Base-by-base conservation (phyloP, 352 stramenopile species). In the Phytophthora vignae region DNA sequence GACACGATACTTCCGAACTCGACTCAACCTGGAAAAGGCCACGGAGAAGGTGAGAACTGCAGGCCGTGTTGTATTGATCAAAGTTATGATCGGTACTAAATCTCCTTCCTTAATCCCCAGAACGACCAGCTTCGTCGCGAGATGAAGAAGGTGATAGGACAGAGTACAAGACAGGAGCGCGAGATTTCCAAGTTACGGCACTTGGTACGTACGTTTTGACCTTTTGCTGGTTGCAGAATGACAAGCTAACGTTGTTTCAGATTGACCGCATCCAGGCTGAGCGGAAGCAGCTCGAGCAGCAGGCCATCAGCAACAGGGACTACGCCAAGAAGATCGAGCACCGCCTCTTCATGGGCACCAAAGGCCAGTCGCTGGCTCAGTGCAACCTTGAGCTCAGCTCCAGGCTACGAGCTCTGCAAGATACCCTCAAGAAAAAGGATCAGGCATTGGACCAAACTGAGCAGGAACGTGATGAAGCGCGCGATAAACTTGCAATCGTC, bases 301-400 rank as follows among this genome's bases (percentile, higher is more conserved):
- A 96, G 52, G 89, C 89, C n/a, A 93, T 94, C 55, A 75, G 64
- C 42, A 95, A 94, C 38, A 82, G 89, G 31, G 87, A 94, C 69
- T 96, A 96, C 55, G 89, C 86, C 27, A 92, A 94, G 72, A 92
- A 92, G 55, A 94, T 95, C 53, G 89, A 96, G 69, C 84, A 93
- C 66, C 85, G 85, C 48, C 91, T 95, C 50, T 94, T 92, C 64
- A 82, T 91, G 77, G 86, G 86, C 31, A 82, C 86, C 2, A 92
- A 93, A 14, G 81, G 57, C 1, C 62, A 92, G 70, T 87, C 85
- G 4, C 67, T 93, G 5, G 77, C 87, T 31, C 82, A 94, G 49
- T 82, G 82, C 62, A 90, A 94, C 48, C 21, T 91, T 10, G 83
- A 94, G 14, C 71, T 96, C 9, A 70, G 68, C 8, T 76, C 57